A percentile compares a stretch with the other conserved stretches of the same genome.
Conservation (phyloP, 2,329 filamentous ascomycete genomes). For the Nigrograna mackinnonii region DNA sequence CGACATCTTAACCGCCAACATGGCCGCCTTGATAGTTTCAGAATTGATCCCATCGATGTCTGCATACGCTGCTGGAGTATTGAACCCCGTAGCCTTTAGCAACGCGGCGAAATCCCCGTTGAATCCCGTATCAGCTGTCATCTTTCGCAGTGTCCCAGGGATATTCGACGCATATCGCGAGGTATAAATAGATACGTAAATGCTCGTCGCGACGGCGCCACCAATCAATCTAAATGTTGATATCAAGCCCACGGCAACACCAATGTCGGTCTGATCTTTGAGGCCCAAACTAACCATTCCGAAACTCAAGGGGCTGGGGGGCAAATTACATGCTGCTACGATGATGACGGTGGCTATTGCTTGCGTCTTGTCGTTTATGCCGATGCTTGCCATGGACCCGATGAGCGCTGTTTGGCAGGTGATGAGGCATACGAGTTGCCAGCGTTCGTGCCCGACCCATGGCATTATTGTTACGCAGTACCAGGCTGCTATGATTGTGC, state of each 20-base stretch:
- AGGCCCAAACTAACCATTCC: constrained; percentile 41
- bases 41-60: constrained; percentile 30
- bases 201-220: constrained; percentile 43
- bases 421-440: constrained; percentile 41
- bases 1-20: constrained; percentile 30
- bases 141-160: constrained; percentile 6
- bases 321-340: constrained; percentile 32
- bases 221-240: constrained; percentile 43
- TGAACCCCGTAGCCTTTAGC: constrained; percentile 32
- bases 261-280: constrained; percentile 40
- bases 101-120: constrained; percentile 12
- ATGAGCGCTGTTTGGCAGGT: constrained; percentile 40
- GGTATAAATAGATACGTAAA: constrained; percentile 42
- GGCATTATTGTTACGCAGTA: constrained; percentile 32
- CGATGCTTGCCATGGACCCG: constrained; percentile 39
- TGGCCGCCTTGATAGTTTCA: constrained; percentile 23
- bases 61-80: constrained; percentile 37
- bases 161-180: constrained; percentile 24
- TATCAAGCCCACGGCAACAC: constrained; percentile 42
- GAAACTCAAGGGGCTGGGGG: constrained; percentile 37
- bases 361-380: constrained; percentile 33
- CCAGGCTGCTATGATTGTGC: constrained; percentile 31
- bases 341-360: constrained; percentile 40
- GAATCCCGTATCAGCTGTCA: constrained; percentile 6
- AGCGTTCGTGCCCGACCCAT: constrained; percentile 39